Evolutionary conservation across 192 early-diverging fungal species (phyloP).

Genomic region (Spizellomyces punctatus): DNA sequence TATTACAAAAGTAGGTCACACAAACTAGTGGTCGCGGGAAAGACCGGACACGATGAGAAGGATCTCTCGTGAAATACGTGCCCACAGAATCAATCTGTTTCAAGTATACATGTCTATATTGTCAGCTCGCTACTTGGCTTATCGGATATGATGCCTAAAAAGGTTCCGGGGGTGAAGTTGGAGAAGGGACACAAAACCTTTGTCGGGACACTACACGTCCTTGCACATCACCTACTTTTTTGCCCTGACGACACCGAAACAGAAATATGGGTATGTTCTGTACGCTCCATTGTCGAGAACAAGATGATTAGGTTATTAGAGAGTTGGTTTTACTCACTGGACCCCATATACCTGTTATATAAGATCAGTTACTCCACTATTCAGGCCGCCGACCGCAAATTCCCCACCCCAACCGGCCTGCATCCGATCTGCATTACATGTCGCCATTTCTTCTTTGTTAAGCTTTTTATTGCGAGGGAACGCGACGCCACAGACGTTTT

Average conservation of each 20-base stretch:
- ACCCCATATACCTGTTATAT: too few species aligned
- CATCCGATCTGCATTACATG: constrained; percentile 65
- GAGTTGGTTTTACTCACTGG: too few species aligned
- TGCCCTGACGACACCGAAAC: constrained; percentile 36
- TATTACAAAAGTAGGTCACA: constrained; percentile 6
- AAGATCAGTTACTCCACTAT: constrained; percentile 84
- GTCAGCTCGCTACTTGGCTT: neutral
- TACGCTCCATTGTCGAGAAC: too few species aligned
- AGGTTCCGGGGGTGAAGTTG: constrained; percentile 33
- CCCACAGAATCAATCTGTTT: neutral
- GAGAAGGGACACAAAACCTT: constrained; percentile 20
- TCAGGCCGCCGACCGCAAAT: constrained; percentile 72
- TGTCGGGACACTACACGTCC: constrained; percentile 68
- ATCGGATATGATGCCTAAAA: neutral
- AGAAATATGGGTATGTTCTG: constrained; percentile 68
- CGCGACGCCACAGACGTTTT: constrained; percentile 74
- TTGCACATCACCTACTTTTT: constrained; percentile 79
- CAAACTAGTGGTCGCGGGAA: neutral
- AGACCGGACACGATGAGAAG: neutral
- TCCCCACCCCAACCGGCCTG: constrained; percentile 47
- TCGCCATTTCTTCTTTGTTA: constrained; percentile 81
- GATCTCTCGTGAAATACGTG: neutral
- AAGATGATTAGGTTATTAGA: too few species aligned
- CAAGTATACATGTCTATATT: neutral
- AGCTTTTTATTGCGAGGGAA: constrained; percentile 68